phyloP scores from a whole-genome alignment of 192 early-diverging fungal species.

The Entomortierella beljakovae region DNA sequence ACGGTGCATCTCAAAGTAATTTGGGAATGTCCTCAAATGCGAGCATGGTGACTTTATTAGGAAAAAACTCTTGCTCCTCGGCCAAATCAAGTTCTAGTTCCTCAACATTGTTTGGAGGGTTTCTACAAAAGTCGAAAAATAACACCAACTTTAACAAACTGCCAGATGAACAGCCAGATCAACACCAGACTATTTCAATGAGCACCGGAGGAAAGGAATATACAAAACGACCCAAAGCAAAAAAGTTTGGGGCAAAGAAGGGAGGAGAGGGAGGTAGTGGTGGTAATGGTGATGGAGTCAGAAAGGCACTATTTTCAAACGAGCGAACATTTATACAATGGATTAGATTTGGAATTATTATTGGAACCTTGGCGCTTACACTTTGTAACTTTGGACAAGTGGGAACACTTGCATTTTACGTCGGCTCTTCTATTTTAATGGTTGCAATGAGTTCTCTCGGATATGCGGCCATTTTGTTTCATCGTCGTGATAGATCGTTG shows the following conservation, averaged over 20 bases:
- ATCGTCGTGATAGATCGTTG: conserved; percentile 74
- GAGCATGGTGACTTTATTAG: conserved; percentile 34
- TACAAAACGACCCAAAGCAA: conserved; percentile 13
- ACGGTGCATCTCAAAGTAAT: conserved; percentile 2
- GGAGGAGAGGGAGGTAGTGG: conserved; percentile 4
- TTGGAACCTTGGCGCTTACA: conserved; percentile 74
- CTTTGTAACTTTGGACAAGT: conserved; percentile 78
- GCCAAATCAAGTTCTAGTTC: conserved; percentile 18
- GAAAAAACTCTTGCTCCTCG: conserved; percentile 7
- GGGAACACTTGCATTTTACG: conserved; percentile 33
- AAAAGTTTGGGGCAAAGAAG: conserved; percentile 19
- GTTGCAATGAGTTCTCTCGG: conserved; percentile 55
- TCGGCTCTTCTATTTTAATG: conserved; percentile 14
- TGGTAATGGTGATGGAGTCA: conserved; percentile 53
- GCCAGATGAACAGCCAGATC: not conserved
- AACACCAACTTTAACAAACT: not conserved
- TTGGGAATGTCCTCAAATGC: conserved; percentile 19
- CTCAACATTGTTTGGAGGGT: conserved; percentile 30
- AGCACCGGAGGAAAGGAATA: conserved; percentile 24
- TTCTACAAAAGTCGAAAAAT: conserved; percentile 15
- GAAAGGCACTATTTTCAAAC: conserved; percentile 93
- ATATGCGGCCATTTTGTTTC: conserved; percentile 68
- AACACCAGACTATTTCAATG: conserved; percentile 5
- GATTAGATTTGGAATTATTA: conserved; percentile 80
- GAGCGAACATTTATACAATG: conserved; percentile 88